phyloP scores from a whole-genome alignment of 768 basidiomycete genomes.

The Chiua virens region DNA sequence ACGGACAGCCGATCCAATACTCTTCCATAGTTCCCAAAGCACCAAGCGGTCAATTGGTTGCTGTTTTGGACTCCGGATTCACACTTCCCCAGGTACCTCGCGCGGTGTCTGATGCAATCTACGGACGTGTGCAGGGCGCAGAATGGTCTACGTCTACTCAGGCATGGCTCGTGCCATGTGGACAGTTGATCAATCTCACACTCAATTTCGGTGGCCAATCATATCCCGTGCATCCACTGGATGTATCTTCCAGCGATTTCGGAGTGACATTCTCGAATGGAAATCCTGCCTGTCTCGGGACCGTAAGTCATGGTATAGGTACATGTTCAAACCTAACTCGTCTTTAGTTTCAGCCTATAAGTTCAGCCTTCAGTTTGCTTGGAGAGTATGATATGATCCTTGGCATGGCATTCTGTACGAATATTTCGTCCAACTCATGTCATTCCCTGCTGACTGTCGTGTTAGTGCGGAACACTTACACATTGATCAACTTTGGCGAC shows the following conservation, averaged over 20 bases:
- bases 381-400: constrained; percentile 83
- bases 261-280: constrained; percentile 43
- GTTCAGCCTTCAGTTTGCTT: constrained; percentile 72
- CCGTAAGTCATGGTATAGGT: constrained; percentile 44
- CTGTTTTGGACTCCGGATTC: constrained; percentile 74
- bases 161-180: constrained; percentile 76
- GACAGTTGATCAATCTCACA: constrained; percentile 66
- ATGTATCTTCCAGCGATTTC: constrained; percentile 61
- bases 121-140: constrained; percentile 75
- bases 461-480: constrained; percentile 76
- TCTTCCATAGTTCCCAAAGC: constrained; percentile 70
- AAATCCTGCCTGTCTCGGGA: constrained; percentile 60
- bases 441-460: constrained; percentile 4
- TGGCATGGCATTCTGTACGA: constrained; percentile 77
- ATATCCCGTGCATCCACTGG: constrained; percentile 77
- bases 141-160: constrained; percentile 54
- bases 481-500: constrained; percentile 70
- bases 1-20: constrained; percentile 59
- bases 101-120: constrained; percentile 75
- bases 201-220: constrained; percentile 68
- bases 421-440: neutral
- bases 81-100: constrained; percentile 73
- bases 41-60: constrained; percentile 62
- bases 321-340: constrained; percentile 5
- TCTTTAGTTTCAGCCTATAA: constrained; percentile 77